Percentiles rank a stretch among this genome's conserved stretches.
These are phyloP conservation scores for Mucor racemosus DNA, from an alignment of 371 early-diverging fungal genomes.

Conservation along the genomic window DNA sequence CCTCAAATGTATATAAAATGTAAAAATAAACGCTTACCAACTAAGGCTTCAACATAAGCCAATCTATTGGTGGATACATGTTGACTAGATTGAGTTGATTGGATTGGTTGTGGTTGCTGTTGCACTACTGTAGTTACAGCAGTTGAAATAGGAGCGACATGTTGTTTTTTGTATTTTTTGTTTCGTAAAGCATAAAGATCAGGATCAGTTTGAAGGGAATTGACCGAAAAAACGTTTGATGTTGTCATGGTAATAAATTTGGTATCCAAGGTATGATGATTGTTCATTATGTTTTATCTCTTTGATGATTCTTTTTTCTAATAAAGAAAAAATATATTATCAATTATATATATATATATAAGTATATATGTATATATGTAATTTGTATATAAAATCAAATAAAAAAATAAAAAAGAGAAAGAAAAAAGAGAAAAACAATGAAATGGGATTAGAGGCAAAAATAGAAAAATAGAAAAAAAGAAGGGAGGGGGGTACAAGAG, in stretches of 20 bases:
- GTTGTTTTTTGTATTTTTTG: constrained; percentile 20
- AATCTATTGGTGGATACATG: constrained; percentile 31
- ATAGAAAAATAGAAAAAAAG: constrained; percentile 10
- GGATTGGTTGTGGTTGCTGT: constrained; percentile 3
- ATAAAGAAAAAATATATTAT: background rate
- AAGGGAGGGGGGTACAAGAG: background rate
- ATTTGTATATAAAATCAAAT: background rate
- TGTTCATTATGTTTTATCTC: constrained; percentile 4
- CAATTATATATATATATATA: background rate
- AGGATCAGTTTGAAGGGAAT: constrained; percentile 39
- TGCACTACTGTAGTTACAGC: background rate
- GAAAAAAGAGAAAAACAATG: constrained; percentile 12
- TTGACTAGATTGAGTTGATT: constrained; percentile 15
- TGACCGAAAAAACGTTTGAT: constrained; percentile 8
- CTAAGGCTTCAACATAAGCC: constrained; percentile 58
- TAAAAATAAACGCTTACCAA: constrained; percentile 40
- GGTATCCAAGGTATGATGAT: constrained; percentile 6
- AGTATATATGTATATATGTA: background rate
- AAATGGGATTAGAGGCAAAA: constrained; percentile 6
- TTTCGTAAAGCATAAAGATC: constrained; percentile 43
- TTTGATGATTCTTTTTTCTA: background rate
- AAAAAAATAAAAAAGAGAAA: background rate
- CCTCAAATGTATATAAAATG: background rate
- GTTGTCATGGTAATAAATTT: constrained; percentile 2
- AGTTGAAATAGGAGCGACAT: constrained; percentile 4